Evolutionary conservation across 345 rosid genomes (phyloP).

Genomic region (Clausena lansium): DNA sequence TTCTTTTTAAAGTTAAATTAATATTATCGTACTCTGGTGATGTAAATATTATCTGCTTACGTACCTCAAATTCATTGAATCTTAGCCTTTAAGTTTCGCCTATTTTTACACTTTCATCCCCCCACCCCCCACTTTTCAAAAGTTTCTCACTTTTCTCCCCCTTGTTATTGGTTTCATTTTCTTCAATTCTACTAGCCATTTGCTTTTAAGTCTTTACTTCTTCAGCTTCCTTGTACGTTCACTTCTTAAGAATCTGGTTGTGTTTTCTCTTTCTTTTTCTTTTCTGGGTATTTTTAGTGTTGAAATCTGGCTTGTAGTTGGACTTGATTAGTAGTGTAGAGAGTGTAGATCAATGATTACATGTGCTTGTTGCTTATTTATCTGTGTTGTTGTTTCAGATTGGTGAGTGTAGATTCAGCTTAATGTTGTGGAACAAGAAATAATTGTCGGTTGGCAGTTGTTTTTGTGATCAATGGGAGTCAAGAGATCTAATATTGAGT

Average conservation of each 20-base stretch:
- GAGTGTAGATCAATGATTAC: constrained; percentile 15
- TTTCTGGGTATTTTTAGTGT: constrained; percentile 11
- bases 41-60: constrained; percentile 10
- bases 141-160: constrained; percentile 20
- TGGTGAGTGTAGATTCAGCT: constrained; percentile 33
- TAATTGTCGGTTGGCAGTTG: constrained; percentile 17
- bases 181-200: constrained; percentile 14
- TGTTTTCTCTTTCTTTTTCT: neutral
- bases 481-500: constrained; percentile 50
- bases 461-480: constrained; percentile 45
- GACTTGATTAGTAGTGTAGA: constrained; percentile 14
- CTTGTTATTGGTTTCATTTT: constrained; percentile 21
- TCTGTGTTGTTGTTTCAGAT: constrained; percentile 36
- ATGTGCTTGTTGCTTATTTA: constrained; percentile 7
- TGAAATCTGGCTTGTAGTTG: neutral
- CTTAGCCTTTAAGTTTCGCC: constrained; percentile 57
- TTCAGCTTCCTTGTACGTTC: constrained; percentile 35
- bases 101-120: constrained; percentile 8
- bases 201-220: constrained; percentile 20
- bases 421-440: constrained; percentile 26
- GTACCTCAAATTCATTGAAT: constrained; percentile 33
- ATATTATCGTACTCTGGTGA: neutral
- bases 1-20: neutral
- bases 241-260: neutral
- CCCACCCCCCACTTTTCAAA: constrained; percentile 14